Evolutionary conservation across 2,329 filamentous ascomycete species (phyloP).

Genomic region (Cryphonectria carpinicola): DNA sequence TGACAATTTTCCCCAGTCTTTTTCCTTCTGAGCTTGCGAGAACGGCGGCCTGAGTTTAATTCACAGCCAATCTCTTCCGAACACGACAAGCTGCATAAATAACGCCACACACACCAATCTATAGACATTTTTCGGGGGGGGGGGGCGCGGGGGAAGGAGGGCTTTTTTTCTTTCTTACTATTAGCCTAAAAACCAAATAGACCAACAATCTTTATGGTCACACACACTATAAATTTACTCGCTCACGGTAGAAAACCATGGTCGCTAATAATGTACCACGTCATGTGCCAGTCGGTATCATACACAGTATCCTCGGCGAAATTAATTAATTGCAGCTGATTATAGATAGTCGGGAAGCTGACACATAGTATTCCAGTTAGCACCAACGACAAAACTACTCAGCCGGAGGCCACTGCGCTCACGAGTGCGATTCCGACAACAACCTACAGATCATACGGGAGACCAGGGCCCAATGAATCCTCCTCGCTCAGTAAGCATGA

Average conservation of each 20-base stretch:
- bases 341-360: not conserved
- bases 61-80: constrained; percentile 13
- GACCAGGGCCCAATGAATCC: not conserved
- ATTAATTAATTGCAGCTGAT: constrained; percentile 30
- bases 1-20: not conserved
- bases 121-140: not conserved
- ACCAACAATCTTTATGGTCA: not conserved
- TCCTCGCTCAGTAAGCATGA: constrained; percentile 1
- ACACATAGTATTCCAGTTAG: not conserved
- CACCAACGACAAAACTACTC: not conserved
- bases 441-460: not conserved
- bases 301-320: constrained; percentile 42
- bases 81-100: constrained; percentile 8
- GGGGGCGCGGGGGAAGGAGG: too few species aligned
- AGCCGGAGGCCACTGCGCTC: not conserved
- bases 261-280: too few species aligned
- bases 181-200: not conserved
- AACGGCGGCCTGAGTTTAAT: constrained; percentile 3
- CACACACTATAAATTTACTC: not conserved
- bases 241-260: not conserved
- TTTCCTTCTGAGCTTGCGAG: constrained; percentile 8
- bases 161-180: too few species aligned
- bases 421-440: not conserved
- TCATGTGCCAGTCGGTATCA: constrained; percentile 13
- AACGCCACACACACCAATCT: not conserved